A percentile compares a stretch with the other conserved stretches of the same genome.
Evolutionary conservation across 331 rosid genomes (phyloP).

Genomic region (Arachis monticola): DNA sequence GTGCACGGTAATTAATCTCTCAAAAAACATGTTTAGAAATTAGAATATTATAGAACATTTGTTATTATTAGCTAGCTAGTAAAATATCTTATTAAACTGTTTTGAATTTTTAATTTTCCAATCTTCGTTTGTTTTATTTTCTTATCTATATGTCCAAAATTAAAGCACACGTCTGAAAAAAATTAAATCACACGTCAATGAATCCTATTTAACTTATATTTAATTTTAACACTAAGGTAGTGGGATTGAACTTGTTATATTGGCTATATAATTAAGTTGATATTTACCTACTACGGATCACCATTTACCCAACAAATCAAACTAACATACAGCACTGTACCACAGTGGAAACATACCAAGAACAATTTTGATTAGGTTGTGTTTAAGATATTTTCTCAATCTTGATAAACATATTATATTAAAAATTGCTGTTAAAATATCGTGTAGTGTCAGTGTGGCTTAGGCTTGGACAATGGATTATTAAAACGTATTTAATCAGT

Average conservation of each 20-base stretch:
- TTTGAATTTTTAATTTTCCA: no score
- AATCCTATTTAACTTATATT: no score
- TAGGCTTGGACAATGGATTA: not conserved
- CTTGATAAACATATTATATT: not conserved
- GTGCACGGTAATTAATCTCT: no score
- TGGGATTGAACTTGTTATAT: not conserved
- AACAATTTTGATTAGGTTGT: not conserved
- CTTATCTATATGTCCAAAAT: not conserved
- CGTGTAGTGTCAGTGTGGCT: not conserved
- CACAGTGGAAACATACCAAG: slow-evolving; percentile 18
- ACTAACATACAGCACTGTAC: not conserved
- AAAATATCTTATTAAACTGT: no score
- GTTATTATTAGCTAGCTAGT: no score
- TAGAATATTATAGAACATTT: no score
- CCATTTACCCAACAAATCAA: slow-evolving; percentile 15
- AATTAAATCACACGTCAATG: not conserved
- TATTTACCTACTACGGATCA: not conserved
- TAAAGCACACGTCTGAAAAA: no score
- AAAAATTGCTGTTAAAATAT: slow-evolving; percentile 22
- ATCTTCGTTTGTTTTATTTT: no score
- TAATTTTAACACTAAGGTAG: not conserved
- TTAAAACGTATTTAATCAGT: not conserved
- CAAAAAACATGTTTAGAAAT: no score
- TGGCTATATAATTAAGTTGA: not conserved
- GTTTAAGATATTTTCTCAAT: not conserved